phyloP scores from a whole-genome alignment of 1,284 basidiomycete species.

The Coriolopsis trogii region DNA sequence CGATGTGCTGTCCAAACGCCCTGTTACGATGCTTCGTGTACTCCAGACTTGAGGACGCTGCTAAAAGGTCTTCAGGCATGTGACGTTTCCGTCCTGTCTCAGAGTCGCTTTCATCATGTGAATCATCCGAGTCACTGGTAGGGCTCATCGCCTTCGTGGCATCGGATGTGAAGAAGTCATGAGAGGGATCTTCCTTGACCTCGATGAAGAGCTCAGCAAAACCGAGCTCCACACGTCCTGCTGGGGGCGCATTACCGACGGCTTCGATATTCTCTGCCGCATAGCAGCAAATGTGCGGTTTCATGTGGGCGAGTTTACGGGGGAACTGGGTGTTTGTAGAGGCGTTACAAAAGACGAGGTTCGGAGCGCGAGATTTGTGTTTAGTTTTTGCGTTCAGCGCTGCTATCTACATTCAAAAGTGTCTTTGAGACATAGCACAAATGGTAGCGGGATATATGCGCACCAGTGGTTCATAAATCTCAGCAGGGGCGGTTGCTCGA shows the following conservation, averaged over 20 bases:
- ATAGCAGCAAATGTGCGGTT: constrained; percentile 7
- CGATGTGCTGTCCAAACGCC: neutral
- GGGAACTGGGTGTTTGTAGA: neutral
- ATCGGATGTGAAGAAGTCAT: constrained; percentile 5
- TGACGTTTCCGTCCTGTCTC: no score
- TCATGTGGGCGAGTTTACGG: neutral
- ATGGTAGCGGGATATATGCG: no score
- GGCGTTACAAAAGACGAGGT: constrained; percentile 5
- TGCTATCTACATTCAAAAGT: neutral
- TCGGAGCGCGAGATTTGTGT: constrained; percentile 3
- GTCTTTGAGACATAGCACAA: no score
- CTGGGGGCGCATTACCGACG: neutral
- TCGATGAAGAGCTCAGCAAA: constrained; percentile 13
- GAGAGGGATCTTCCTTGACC: neutral
- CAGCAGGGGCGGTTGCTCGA: no score
- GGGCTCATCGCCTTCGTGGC: neutral
- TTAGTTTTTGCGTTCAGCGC: neutral
- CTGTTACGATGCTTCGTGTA: neutral
- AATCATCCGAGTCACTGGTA: no score
- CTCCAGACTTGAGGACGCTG: neutral
- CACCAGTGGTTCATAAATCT: no score
- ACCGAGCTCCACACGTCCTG: constrained; percentile 1
- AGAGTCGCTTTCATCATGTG: no score
- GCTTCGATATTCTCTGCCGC: neutral
- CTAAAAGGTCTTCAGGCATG: neutral